Evolutionary conservation across 148 eudicot genomes (phyloP), one percentile per base, ranked within the genome.

Genomic region (Rhododendron simsii): DNA sequence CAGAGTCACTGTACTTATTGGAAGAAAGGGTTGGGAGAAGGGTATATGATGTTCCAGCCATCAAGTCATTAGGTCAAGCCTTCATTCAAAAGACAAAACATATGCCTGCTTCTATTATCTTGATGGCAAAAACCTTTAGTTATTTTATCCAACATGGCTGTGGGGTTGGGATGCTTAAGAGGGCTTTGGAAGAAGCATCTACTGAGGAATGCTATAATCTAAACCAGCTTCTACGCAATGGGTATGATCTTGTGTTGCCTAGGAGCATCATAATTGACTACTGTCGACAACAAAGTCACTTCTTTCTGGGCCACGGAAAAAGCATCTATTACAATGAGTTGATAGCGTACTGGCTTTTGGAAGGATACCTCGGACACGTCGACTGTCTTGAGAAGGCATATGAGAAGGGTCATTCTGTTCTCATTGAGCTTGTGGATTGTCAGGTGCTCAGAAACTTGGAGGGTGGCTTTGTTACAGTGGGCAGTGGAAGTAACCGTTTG

Each of bases 331-430:
- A 84, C 75, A 83, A 87, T 78, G 91, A 86, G 77, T 74, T 91
- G 79, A 91, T 89, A 81, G 86, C 89, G 26, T 91, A 91, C 82
- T 91, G 91, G 92, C 89, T 91, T 10, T 41, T 91, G 84, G 91
- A 89, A 83, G 92, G 91, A 48, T 89, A 83, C 47, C 86, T 91
- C 6, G 92, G 92, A 23, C 71, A 30, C 16, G 7, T 84, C 10
- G 80, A 23, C 81, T 84, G 65, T 71, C 57, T 91, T 67, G 82
- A 89, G 23, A 76, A 82, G 78, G 84, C 86, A 57, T 89, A 87
- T 48, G 55, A 84, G 76, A 86, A 28, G 50, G 92, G 92, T 4
- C 91, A 89, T 82, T 37, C 33, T 39, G 16, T 89, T 61, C 47
- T 91, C 23, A 73, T 87, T 84, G 86, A 87, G 57, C 89, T 91